Evolutionary conservation across 768 basidiomycete species (phyloP), one percentile per base, ranked within the genome.

Genomic region (Phaeotremella skinneri): DNA sequence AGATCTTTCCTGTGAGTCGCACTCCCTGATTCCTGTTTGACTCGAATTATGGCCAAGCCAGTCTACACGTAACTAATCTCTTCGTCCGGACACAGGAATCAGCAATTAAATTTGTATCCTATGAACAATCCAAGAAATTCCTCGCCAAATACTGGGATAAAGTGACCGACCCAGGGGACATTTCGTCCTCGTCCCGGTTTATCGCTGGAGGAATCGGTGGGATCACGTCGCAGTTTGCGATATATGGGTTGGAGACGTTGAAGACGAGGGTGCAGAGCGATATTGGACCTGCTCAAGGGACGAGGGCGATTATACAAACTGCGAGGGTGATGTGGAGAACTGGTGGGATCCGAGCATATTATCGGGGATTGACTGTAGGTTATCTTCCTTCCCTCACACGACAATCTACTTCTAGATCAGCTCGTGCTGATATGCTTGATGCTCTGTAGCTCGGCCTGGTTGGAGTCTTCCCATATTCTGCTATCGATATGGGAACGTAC

Each of bases 251-350:
- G 66, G 96, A 98, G 78, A 97, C 94, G 2, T 79, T 98, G 53
- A 98, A 99, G 86, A 98, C 94, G 0, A 90, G 96, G 84, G 90
- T 97, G 85, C 97, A 97, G 91, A 94, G 91, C 74, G 87, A 83
- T 62, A 59, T 56, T 30, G 84, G 66, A 81, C 82, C 59, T n/a
- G 67, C 68, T 42, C 58, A 66, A 50, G 76, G 78, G 13, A 76
- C 75, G 59, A 67, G 63, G 3, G 76, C 92, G 58, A 70, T 79
- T 37, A 55, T 81, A 11, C 78, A 79, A 31, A 89, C 91, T 4
- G 85, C 85, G 16, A 83, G 82, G 52, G 83, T 84, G 58, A 81
- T 97, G 61, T 96, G 90, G 87, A 74, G 76, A 41, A 77, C 89
- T 14, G 92, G 93, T 23, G 87, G 90, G 21, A 55, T 90, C 20